These are phyloP conservation scores for Rhizoclosmatium sp. DNA, from an alignment of 192 early-diverging fungal species.

Conservation along the genomic window DNA sequence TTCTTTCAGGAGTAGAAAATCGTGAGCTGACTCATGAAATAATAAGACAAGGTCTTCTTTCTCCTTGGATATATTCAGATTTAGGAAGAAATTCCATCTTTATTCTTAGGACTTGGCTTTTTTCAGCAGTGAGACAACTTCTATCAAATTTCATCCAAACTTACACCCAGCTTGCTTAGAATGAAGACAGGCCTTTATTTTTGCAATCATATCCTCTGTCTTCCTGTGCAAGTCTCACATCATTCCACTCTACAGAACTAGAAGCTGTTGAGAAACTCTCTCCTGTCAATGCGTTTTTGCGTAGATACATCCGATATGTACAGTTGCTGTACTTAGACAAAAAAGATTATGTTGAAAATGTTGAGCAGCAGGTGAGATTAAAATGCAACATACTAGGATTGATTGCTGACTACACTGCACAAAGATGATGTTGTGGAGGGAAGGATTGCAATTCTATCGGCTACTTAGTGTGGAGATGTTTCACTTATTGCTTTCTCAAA, in stretches of 20 bases:
- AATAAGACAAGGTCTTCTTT: constrained; percentile 71
- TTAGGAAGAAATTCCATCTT: constrained; percentile 70
- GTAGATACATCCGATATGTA: constrained; percentile 73
- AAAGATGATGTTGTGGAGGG: constrained; percentile 67
- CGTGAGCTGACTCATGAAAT: constrained; percentile 83
- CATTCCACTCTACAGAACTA: neutral
- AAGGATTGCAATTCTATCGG: constrained; percentile 73
- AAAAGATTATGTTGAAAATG: constrained; percentile 53
- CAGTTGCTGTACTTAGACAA: constrained; percentile 68
- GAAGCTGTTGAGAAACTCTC: neutral
- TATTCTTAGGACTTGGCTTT: constrained; percentile 72
- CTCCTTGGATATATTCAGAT: constrained; percentile 72
- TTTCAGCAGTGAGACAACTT: constrained; percentile 42
- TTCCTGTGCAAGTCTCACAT: neutral
- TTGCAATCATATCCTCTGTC: constrained; percentile 43
- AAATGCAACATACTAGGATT: neutral
- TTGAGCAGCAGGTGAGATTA: constrained; percentile 50
- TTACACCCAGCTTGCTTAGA: constrained; percentile 34
- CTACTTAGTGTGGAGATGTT: constrained; percentile 56
- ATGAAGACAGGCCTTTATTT: constrained; percentile 78
- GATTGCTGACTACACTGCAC: constrained; percentile 9
- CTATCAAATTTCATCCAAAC: neutral
- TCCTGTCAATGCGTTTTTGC: constrained; percentile 63
- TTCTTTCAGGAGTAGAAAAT: constrained; percentile 54
- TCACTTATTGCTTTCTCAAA: constrained; percentile 11